Conservation (phyloP, 2,329 filamentous ascomycete genomes). For the Stemphylium lycopersici region DNA sequence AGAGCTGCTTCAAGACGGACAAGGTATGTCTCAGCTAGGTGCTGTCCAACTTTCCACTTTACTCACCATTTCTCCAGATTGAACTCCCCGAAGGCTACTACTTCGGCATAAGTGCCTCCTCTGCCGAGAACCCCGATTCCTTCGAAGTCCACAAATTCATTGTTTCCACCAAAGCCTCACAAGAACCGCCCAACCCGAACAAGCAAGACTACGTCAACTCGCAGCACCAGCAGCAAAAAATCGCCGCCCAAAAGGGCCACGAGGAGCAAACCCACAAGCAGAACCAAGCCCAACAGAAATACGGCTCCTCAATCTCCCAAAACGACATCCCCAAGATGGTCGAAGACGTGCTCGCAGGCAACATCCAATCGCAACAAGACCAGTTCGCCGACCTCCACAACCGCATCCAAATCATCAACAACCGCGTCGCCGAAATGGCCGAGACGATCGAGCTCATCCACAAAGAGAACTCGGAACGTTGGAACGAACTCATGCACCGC, state of each 20-base stretch:
- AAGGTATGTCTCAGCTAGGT: constrained; percentile 52
- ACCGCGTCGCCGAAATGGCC: constrained; percentile 70
- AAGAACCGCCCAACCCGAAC: constrained; percentile 41
- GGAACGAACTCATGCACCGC: constrained; percentile 57
- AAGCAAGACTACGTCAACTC: constrained; percentile 34
- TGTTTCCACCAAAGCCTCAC: constrained; percentile 62
- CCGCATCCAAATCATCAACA: constrained; percentile 75
- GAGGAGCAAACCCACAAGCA: constrained; percentile 25
- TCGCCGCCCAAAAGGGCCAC: constrained; percentile 37
- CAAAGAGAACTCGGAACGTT: constrained; percentile 61
- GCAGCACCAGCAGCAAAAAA: constrained; percentile 37
- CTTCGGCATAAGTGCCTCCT: constrained; percentile 86
- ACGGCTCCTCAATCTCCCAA: constrained; percentile 24
- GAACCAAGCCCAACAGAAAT: constrained; percentile 32
- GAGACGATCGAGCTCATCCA: constrained; percentile 61
- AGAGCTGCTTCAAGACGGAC: constrained; percentile 80
- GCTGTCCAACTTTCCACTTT: neutral
- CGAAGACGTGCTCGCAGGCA: constrained; percentile 52
- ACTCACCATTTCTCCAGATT: constrained; percentile 58
- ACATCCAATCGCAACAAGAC: constrained; percentile 53
- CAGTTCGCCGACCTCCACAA: constrained; percentile 88
- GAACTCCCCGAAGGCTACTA: constrained; percentile 79
- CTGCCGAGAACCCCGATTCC: constrained; percentile 89
- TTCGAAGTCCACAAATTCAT: constrained; percentile 92
- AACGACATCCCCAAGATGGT: constrained; percentile 47